Evolutionary conservation across 2,329 filamentous ascomycete genomes (phyloP), one percentile per base, ranked within the genome.

Genomic region (Bipolaris gigantea): DNA sequence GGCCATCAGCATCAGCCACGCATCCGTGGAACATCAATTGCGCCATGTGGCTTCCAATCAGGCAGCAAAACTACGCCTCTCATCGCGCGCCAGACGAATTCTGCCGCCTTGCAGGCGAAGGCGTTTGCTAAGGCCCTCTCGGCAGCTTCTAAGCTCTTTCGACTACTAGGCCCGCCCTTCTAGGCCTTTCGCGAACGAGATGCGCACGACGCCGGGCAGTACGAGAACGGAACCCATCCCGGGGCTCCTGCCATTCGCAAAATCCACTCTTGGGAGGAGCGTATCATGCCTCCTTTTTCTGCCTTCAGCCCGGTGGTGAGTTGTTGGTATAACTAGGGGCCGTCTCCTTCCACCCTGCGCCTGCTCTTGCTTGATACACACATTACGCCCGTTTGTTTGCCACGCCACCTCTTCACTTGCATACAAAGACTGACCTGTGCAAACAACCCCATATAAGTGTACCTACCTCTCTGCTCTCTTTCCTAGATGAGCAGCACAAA

Each of bases 401-500:
- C 10, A 11, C 7, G 25, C 25, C 25, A 25, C 25, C 19, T 21
- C 19, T 5, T 3, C 18, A 15, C 18, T 4, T 13, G 36, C 21
- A 18, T 5, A 39, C 3, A 15, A 18, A 5, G 36, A 21, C 9
- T 39, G 4, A 23, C 38, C 10, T 16, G 23, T 15, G 33, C 33
- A 23, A 25, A 25, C 38, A 40, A 39, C 15, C 38, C n/a, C n/a
- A 38, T 23, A 35, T 23, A 43, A n/a, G 49, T 35, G 27, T 11
- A 47, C 34, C 33, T 34, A 27, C 47, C 39, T 21, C 18, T 11
- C 27, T 18, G 18, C 18, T 19, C 32, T n/a, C 25, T 8, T 42
- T 30, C 27, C 41, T 18, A 53, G 15, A 71, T 71, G 68, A 65
- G 52, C 54, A 60, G 65, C 40, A 21, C 56, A 45, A 62, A 66